Base-by-base conservation (phyloP, 1,284 basidiomycete genomes). In the Pisolithus thermaeus region DNA sequence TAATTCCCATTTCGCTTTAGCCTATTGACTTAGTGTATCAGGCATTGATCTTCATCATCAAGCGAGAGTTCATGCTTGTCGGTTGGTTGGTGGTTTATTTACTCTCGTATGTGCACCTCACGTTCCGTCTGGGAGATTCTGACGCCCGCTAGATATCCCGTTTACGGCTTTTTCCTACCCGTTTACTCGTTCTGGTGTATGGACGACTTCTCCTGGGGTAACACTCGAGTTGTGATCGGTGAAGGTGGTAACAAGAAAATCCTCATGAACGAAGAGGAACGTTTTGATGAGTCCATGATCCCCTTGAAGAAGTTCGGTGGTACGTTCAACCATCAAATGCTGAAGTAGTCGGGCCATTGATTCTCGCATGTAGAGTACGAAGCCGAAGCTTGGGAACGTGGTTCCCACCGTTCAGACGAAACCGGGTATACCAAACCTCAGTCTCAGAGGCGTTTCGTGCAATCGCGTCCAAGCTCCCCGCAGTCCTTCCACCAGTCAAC, bases 101-200 rank as follows among this genome's bases (percentile, higher is more conserved):
- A 52, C 59, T 90, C 49, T 92, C 92, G 83, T 93, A 46, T 7
- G 67, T 79, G 12, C 8, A 49, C 20, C 14, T 25, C 12, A 4
- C 2, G 14, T 36, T 4, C 20, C 12, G 7, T 46, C 18, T 16
- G 28, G 36, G 42, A 11, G 4, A 12, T 41, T 47, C 40, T 52
- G 51, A 36, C 59, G 40, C 12, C 43, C 46, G 50, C 30, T 56
- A 92, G 90, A 48, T 93, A 91, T 65, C 95, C 95, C 3, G 75
- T 97, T 35, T 98, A 95, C 79, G 92, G 89, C 61, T 97, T 99
- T 83, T 89, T 97, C 81, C 74, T 99, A n/a, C 96, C 96, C 0
- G 73, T 98, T 46, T 98, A 98, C 71, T 96, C 94, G 1, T 98
- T 97, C 85, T 99, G 96, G 96, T 91, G 91, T 69, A 97, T 98